Percentiles rank a stretch among this genome's conserved stretches.
Conservation (phyloP, 2,329 filamentous ascomycete genomes). For the Phialophora expanda region DNA sequence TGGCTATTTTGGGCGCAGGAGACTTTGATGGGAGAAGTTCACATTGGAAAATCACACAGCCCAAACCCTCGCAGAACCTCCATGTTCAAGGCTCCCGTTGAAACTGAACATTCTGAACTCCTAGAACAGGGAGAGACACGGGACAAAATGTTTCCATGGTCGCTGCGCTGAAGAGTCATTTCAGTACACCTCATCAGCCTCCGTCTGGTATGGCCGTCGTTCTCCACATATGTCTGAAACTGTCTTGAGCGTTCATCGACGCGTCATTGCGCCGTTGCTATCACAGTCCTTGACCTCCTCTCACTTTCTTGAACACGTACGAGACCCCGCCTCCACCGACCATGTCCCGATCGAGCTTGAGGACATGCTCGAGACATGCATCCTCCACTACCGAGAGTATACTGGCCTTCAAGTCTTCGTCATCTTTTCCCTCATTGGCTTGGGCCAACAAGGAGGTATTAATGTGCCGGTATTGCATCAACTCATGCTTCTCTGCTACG, state of each 20-base stretch:
- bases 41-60: too few relatives aligned
- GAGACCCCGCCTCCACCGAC: slow-evolving; percentile 34
- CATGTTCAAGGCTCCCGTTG: too few relatives aligned
- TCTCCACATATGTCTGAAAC: background rate
- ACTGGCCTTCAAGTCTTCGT: slow-evolving; percentile 5
- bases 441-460: slow-evolving; percentile 45
- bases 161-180: too few relatives aligned
- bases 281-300: slow-evolving; percentile 24
- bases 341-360: slow-evolving; percentile 30
- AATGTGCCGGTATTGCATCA: slow-evolving; percentile 52
- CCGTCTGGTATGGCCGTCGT: background rate
- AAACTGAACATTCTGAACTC: too few relatives aligned
- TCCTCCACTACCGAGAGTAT: slow-evolving; percentile 32
- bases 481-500: slow-evolving; percentile 50
- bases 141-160: too few relatives aligned
- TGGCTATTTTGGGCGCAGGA: too few relatives aligned
- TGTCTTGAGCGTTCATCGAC: background rate
- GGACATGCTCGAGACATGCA: slow-evolving; percentile 35
- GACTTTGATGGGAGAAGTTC: too few relatives aligned
- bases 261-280: background rate
- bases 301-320: slow-evolving; percentile 38
- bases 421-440: slow-evolving; percentile 8
- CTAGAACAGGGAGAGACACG: too few relatives aligned
- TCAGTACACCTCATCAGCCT: too few relatives aligned
- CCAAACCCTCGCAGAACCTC: too few relatives aligned